phyloP scores from a whole-genome alignment of 352 stramenopile genomes.

The Achlya hypogyna region DNA sequence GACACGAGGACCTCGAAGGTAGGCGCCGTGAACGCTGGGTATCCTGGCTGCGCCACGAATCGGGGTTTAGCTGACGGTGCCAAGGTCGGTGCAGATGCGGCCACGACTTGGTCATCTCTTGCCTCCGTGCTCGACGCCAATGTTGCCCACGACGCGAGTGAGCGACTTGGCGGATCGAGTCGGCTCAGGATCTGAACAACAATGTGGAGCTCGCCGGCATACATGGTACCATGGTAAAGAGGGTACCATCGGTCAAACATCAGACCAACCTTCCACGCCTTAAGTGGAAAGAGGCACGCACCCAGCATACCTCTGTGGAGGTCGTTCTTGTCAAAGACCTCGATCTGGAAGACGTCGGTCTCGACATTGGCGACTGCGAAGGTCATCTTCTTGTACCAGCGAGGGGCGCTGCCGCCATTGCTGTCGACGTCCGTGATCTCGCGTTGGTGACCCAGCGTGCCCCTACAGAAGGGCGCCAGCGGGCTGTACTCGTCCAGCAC shows the following conservation, averaged over 20 bases:
- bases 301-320: slow-evolving; percentile 8
- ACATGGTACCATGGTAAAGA: slow-evolving; percentile 1
- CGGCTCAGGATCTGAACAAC: slow-evolving; percentile 2
- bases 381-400: slow-evolving; percentile 3
- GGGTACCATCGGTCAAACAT: slow-evolving; percentile 17
- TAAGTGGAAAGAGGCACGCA: slow-evolving; percentile 5
- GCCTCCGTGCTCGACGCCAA: too few species aligned
- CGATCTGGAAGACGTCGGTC: background rate
- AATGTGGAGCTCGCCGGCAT: slow-evolving; percentile 2
- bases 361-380: background rate
- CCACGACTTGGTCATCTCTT: too few species aligned
- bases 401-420: slow-evolving; percentile 4
- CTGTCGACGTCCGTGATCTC: background rate
- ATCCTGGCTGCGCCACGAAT: slow-evolving; percentile 13
- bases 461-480: background rate
- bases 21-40: background rate
- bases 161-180: background rate
- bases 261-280: slow-evolving; percentile 2
- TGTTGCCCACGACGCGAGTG: too few species aligned
- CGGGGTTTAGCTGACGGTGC: background rate
- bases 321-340: slow-evolving; percentile 1
- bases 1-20: background rate
- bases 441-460: background rate
- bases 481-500: background rate
- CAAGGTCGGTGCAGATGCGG: background rate